Evolutionary conservation across 805 yeast species (phyloP), one percentile per base, ranked within the genome.

Genomic region (Danielia oregonensis): DNA sequence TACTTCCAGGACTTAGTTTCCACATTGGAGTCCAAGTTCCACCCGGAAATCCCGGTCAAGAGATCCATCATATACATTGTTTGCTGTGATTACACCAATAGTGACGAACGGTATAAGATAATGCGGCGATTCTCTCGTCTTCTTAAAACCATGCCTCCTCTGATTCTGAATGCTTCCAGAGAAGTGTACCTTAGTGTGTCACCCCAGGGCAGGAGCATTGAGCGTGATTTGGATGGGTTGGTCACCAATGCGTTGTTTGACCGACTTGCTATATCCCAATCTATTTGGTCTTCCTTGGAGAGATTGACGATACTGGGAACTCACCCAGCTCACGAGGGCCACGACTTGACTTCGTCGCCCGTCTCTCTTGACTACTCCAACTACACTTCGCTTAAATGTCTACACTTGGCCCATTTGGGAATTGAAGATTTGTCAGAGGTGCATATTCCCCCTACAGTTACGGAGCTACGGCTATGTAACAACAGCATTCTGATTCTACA

Each of bases 281-380:
- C 7, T 5, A 17, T 35, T 5, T 26, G 22, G 16, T 16, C 24
- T 17, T 35, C 38, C 10, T 22, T 35, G 19, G 38, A 35, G 35
- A 22, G 17, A 7, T 30, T 35, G 23, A 13, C 38, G n/a, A 19
- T 35, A 21, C 26, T 25, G 21, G 38, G 38, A 6, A 25, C 38
- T 17, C 18, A 25, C 26, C 16, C 35, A 2, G 32, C 32, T 14
- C 32, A 29, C 10, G 24, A 29, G 21, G 25, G 4, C 13, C 14
- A 10, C 7, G 14, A 12, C 6, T 16, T 5, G 6, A 17, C 11
- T 5, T 9, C 9, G 6, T 9, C 22, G 9, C 6, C 6, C 9
- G 9, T 19, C 22, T 19, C 9, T 9, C 21, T 15, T 17, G 32
- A 29, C 16, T 29, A n/a, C 16, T 12, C 32, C 17, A 4, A 21